A percentile compares a stretch with the other conserved stretches of the same genome.
Conservation (phyloP, 2,329 filamentous ascomycete species). For the Microdochium trichocladiopsis region DNA sequence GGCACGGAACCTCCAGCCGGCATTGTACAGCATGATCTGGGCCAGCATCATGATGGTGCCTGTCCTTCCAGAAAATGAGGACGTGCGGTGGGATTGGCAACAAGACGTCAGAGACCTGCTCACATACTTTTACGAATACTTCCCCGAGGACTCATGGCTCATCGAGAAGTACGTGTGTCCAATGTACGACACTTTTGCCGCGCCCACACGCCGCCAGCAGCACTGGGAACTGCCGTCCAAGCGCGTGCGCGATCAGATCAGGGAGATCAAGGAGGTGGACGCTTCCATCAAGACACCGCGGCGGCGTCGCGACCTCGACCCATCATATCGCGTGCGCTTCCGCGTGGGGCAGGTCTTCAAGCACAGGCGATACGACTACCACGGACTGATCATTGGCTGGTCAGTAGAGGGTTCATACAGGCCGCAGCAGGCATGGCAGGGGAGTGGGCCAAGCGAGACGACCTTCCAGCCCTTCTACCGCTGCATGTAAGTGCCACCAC, state of each 20-base stretch:
- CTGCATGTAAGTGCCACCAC: conserved; percentile 61
- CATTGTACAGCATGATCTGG: conserved; percentile 71
- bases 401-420: conserved; percentile 29
- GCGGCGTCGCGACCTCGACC: conserved; percentile 20
- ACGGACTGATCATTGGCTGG: conserved; percentile 87
- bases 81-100: conserved; percentile 42
- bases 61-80: conserved; percentile 25
- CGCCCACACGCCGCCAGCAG: conserved; percentile 18
- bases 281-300: conserved; percentile 23
- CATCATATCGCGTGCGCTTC: conserved; percentile 40
- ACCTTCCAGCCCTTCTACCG: conserved; percentile 73
- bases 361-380: conserved; percentile 73
- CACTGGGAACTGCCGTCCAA: conserved; percentile 24
- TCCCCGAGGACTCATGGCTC: conserved; percentile 65
- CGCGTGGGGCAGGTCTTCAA: conserved; percentile 77
- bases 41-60: conserved; percentile 51
- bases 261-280: conserved; percentile 37
- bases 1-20: conserved; percentile 46
- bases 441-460: conserved; percentile 37
- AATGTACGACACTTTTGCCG: conserved; percentile 41
- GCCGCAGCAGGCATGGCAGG: conserved; percentile 15
- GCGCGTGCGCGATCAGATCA: conserved; percentile 27
- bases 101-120: conserved; percentile 59
- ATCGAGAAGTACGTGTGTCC: conserved; percentile 62
- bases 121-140: conserved; percentile 56